Evolutionary conservation across 495 filamentous ascomycete genomes (phyloP).

Genomic region (Thermothielavioides terrestris): DNA sequence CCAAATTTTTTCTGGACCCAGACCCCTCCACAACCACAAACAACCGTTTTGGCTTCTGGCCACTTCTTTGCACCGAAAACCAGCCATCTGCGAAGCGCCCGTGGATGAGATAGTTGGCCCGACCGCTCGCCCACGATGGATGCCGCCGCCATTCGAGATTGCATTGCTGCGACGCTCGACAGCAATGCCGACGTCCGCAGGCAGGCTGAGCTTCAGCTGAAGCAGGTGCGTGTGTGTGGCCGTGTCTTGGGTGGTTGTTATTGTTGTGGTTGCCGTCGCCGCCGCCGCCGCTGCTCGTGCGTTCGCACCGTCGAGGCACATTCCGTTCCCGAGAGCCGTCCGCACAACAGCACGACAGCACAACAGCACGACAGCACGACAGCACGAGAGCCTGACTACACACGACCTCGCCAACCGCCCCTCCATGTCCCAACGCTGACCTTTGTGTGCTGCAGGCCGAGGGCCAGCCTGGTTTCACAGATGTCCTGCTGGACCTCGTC

Average conservation of each 20-base stretch:
- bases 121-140: slow-evolving; percentile 56
- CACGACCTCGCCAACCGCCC: slow-evolving; percentile 3
- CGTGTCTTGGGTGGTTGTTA: background rate
- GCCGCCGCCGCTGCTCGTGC: background rate
- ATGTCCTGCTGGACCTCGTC: slow-evolving; percentile 83
- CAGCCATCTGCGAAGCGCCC: slow-evolving; percentile 6
- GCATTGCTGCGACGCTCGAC: slow-evolving; percentile 80
- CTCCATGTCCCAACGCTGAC: slow-evolving; percentile 9
- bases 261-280: background rate
- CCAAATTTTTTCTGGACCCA: slow-evolving; percentile 31
- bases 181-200: slow-evolving; percentile 75
- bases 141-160: slow-evolving; percentile 72
- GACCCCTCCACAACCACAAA: slow-evolving; percentile 14
- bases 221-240: slow-evolving; percentile 59
- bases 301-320: slow-evolving; percentile 1
- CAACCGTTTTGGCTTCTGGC: slow-evolving; percentile 18
- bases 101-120: slow-evolving; percentile 25
- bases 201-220: slow-evolving; percentile 85
- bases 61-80: slow-evolving; percentile 7
- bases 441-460: slow-evolving; percentile 58
- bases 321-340: background rate
- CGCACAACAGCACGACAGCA: slow-evolving; percentile 3
- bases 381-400: too few relatives aligned
- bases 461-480: slow-evolving; percentile 78
- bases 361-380: too few relatives aligned